These are phyloP conservation scores for Stenocarpella maydis DNA, from an alignment of 2,329 filamentous ascomycete species.

Conservation along the genomic window DNA sequence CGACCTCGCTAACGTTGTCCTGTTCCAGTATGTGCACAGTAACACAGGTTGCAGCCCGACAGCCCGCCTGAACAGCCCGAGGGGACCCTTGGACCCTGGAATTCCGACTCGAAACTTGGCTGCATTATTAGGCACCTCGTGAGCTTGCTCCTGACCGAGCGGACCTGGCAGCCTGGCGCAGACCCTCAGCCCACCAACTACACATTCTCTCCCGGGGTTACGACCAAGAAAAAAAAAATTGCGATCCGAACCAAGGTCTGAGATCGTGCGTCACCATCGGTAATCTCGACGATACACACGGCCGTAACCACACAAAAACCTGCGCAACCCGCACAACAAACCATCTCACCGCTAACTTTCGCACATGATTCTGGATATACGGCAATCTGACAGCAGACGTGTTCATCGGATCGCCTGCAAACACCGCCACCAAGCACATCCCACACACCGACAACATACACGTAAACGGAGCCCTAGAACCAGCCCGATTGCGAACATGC, in stretches of 20 bases:
- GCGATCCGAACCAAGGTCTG: not conserved
- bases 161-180: not conserved
- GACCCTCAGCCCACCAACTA: not conserved
- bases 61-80: no score
- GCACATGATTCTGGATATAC: not conserved
- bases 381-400: not conserved
- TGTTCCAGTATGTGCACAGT: slow-evolving; percentile 1
- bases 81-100: slow-evolving; percentile 16
- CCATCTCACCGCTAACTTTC: not conserved
- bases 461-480: no score
- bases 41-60: not conserved
- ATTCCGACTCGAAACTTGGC: not conserved
- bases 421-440: no score
- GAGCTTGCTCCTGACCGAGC: not conserved
- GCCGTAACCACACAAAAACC: not conserved
- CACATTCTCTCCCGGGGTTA: not conserved
- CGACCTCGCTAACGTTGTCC: not conserved
- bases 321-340: not conserved
- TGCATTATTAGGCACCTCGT: not conserved
- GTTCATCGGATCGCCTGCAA: not conserved
- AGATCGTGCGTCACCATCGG: slow-evolving; percentile 1
- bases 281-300: not conserved
- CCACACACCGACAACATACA: no score
- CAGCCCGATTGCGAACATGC: no score
- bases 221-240: not conserved